These are phyloP conservation scores for Boletus edulis DNA, from an alignment of 768 basidiomycete genomes.

Conservation along the genomic window DNA sequence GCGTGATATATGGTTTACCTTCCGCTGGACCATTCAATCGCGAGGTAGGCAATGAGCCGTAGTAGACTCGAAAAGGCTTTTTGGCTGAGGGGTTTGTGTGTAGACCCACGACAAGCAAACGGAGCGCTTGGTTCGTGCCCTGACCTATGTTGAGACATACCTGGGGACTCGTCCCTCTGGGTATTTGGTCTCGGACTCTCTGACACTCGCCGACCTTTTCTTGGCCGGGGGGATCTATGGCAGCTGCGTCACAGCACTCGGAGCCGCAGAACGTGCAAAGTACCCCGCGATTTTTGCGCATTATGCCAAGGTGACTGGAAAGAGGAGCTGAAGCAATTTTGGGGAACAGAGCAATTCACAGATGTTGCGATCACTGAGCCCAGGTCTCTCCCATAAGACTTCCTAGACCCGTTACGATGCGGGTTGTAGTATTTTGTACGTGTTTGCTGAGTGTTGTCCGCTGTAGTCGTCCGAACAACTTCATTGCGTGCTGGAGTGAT, in stretches of 20 bases:
- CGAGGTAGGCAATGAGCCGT: conserved; percentile 3
- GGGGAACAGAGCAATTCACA: conserved; percentile 6
- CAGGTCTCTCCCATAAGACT: no score
- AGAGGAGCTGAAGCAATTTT: conserved; percentile 9
- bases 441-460: no score
- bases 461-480: no score
- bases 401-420: no score
- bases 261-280: conserved; percentile 10
- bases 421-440: no score
- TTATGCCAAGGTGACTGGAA: conserved; percentile 14
- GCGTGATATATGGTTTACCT: neutral
- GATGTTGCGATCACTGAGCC: neutral
- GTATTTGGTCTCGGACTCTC: conserved; percentile 10
- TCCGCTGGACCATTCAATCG: neutral
- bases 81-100: no score
- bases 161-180: conserved; percentile 8
- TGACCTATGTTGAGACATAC: conserved; percentile 11
- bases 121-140: neutral
- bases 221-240: neutral
- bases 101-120: neutral
- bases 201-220: conserved; percentile 18
- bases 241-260: neutral
- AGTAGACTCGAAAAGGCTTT: no score
- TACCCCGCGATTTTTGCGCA: conserved; percentile 13
- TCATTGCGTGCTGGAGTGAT: no score